Conservation (phyloP, 352 stramenopile genomes). For the Phytophthora lateralis region DNA sequence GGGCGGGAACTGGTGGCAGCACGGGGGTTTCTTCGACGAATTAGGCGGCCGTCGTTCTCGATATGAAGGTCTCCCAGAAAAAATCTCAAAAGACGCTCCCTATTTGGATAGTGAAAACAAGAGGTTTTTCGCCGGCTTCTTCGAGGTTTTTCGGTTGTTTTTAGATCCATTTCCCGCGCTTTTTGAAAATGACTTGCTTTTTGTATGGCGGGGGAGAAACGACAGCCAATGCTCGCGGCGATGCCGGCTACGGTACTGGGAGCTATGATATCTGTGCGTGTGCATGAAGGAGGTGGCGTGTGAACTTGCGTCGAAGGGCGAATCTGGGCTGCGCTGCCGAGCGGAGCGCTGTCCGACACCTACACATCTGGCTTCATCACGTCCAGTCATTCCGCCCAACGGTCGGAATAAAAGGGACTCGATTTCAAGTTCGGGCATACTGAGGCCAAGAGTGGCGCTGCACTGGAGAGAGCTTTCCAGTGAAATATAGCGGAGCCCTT, state of each 20-base stretch:
- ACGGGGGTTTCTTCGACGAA: constrained; percentile 4
- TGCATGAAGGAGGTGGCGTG: constrained; percentile 3
- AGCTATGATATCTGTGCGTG: neutral
- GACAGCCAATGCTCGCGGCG: neutral
- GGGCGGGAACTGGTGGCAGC: neutral
- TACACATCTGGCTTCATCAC: constrained; percentile 12
- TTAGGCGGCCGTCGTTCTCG: neutral
- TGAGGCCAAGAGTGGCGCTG: constrained; percentile 3
- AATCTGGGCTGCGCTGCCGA: neutral
- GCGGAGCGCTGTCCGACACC: neutral
- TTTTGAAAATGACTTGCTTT: constrained; percentile 2
- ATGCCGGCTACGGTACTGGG: neutral
- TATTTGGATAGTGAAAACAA: neutral
- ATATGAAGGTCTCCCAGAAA: neutral
- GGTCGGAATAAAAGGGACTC: constrained; percentile 17
- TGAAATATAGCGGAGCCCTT: neutral
- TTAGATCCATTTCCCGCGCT: constrained; percentile 14
- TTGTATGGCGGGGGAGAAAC: neutral
- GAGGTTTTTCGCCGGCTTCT: constrained; percentile 16
- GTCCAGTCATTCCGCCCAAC: constrained; percentile 23
- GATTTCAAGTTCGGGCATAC: constrained; percentile 23
- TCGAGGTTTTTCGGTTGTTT: constrained; percentile 11
- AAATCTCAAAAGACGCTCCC: neutral
- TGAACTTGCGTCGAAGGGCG: neutral
- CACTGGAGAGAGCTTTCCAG: neutral